These are phyloP conservation scores for Crucihimalaya himalaica DNA, from an alignment of 345 rosid genomes.

Conservation along the genomic window DNA sequence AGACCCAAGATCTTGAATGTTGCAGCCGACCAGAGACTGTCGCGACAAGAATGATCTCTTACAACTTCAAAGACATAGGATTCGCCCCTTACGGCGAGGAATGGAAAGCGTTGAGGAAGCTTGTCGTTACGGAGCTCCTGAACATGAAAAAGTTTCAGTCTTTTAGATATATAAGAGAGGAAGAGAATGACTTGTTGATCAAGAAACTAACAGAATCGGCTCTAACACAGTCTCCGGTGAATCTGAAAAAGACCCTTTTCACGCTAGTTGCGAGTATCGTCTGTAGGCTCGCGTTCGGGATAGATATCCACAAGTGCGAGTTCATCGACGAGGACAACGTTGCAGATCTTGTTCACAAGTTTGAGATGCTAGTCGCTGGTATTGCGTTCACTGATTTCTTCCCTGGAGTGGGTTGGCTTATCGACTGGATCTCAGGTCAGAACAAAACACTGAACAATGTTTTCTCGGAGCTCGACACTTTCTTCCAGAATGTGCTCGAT, in stretches of 20 bases:
- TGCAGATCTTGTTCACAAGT: slow-evolving; percentile 21
- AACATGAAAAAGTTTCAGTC: slow-evolving; percentile 38
- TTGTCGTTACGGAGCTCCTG: slow-evolving; percentile 39
- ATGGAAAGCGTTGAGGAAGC: slow-evolving; percentile 48
- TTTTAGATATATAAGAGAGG: slow-evolving; percentile 42
- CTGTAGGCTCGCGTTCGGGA: slow-evolving; percentile 49
- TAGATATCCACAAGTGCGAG: slow-evolving; percentile 33
- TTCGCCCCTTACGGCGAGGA: slow-evolving; percentile 44
- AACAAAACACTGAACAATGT: slow-evolving; percentile 18
- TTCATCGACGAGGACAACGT: slow-evolving; percentile 21
- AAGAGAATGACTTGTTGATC: slow-evolving; percentile 34
- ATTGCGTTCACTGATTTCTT: slow-evolving; percentile 26
- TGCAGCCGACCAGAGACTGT: slow-evolving; percentile 44
- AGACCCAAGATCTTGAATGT: slow-evolving; percentile 41
- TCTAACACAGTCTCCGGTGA: slow-evolving; percentile 8
- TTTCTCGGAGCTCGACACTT: slow-evolving; percentile 29
- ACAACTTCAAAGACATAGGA: slow-evolving; percentile 41
- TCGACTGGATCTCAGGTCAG: slow-evolving; percentile 26
- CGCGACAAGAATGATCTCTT: slow-evolving; percentile 30
- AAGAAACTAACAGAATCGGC: slow-evolving; percentile 33
- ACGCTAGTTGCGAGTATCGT: slow-evolving; percentile 32
- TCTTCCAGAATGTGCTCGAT: slow-evolving; percentile 37
- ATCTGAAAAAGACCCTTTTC: slow-evolving; percentile 39
- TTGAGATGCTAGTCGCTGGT: slow-evolving; percentile 9
- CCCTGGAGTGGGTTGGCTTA: slow-evolving; percentile 27